phyloP scores from a whole-genome alignment of 352 stramenopile species.

The Pythium myriotylum region DNA sequence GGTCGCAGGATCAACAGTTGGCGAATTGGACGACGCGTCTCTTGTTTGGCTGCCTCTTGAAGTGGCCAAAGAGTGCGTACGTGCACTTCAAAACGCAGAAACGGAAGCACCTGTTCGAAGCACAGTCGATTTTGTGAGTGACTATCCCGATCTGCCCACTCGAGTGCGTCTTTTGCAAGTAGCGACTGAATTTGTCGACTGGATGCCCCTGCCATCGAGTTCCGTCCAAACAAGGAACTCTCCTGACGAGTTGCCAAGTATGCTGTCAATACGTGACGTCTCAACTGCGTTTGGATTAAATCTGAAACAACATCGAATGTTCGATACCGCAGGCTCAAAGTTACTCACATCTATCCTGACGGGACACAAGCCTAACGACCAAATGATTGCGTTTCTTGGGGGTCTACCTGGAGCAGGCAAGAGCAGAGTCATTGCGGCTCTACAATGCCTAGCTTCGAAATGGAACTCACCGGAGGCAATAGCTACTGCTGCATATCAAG shows the following conservation, averaged over 20 bases:
- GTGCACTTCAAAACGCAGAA: not conserved
- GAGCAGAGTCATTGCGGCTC: conserved; percentile 19
- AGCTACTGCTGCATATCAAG: conserved; percentile 23
- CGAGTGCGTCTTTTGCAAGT: not conserved
- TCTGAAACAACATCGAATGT: conserved; percentile 3
- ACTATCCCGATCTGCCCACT: not conserved
- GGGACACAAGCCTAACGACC: not conserved
- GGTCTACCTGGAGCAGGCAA: conserved; percentile 29
- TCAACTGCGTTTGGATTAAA: conserved; percentile 1
- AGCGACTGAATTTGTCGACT: not conserved
- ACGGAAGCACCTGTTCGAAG: not conserved
- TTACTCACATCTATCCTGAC: not conserved
- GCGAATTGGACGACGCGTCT: too few species aligned
- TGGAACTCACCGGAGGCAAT: conserved; percentile 20
- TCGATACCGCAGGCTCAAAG: not conserved
- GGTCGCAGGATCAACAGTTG: too few species aligned
- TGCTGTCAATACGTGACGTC: not conserved
- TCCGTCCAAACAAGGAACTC: too few species aligned
- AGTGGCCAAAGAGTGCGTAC: not conserved
- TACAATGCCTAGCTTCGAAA: conserved; percentile 13
- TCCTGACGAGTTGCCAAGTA: too few species aligned
- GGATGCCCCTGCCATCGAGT: too few species aligned
- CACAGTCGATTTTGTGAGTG: not conserved
- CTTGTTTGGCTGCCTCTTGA: too few species aligned
- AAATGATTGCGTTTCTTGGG: conserved; percentile 14